Evolutionary conservation across 495 filamentous ascomycete genomes (phyloP), one percentile per base, ranked within the genome.

Genomic region (Rostrohypoxylon terebratum): DNA sequence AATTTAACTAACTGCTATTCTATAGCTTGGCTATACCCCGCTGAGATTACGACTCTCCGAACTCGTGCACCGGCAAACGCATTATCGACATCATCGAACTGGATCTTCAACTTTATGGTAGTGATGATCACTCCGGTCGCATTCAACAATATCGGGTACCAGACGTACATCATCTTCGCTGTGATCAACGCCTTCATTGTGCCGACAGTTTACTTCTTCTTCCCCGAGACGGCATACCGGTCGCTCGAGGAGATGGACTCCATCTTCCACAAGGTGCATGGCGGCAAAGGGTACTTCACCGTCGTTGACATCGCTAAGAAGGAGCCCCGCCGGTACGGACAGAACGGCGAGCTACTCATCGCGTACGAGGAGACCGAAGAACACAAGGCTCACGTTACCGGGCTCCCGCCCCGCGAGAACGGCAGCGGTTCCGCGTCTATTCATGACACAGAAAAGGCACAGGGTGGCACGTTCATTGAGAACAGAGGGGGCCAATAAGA

Each of bases 151-250:
- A 93, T 93, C 71, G 78, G 79, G 13, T 93, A 91, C 76, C 81
- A 87, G 78, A 93, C 91, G 2, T 94, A 94, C 75, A 89, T 93
- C 74, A 92, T 93, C 75, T 94, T 94, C 74, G 92, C 92, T 13
- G 89, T 89, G 65, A 91, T 91, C 73, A 93, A 93, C 78, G 89
- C 88, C 51, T 84, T 87, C 75, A 92, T 93, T 76, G 82, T 93
- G 61, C 90, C 90, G 0, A 82, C 87, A 5, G 85, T 91, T 57
- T 92, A 90, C 80, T 90, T 91, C 84, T 90, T 93, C 86, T 92
- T 90, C 76, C 91, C 91, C 0, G 91, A 93, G 76, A 94, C 91
- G 3, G 89, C 89, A 18, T 89, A 88, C 76, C 89, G 91, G 33
- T 90, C 88, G 3, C 83, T 94, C 23, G 91, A 94, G 71, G 91